These are phyloP conservation scores for Cladophialophora psammophila DNA, from an alignment of 2,329 filamentous ascomycete species.

Conservation along the genomic window DNA sequence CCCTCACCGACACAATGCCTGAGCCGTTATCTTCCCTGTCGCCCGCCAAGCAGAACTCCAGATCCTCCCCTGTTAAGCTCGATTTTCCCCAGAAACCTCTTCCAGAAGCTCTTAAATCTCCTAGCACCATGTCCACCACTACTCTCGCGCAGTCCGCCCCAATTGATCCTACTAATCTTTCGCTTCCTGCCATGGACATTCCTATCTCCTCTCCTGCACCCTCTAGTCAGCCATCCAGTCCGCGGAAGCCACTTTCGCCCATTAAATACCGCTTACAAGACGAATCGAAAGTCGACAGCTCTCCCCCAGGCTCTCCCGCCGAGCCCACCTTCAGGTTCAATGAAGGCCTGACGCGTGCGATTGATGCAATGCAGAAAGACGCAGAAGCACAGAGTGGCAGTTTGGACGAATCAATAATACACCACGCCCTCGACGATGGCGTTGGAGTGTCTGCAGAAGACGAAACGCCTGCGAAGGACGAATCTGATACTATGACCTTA, in stretches of 20 bases:
- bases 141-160: slow-evolving; percentile 32
- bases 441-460: slow-evolving; percentile 27
- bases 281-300: slow-evolving; percentile 31
- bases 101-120: slow-evolving; percentile 32
- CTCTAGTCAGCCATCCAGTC: slow-evolving; percentile 32
- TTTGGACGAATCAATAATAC: slow-evolving; percentile 38
- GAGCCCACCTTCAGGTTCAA: slow-evolving; percentile 43
- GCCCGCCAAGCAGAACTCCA: slow-evolving; percentile 51
- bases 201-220: slow-evolving; percentile 30
- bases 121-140: slow-evolving; percentile 24
- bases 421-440: slow-evolving; percentile 28
- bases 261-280: slow-evolving; percentile 41
- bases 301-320: slow-evolving; percentile 40
- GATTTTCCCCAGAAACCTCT: slow-evolving; percentile 32
- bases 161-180: slow-evolving; percentile 41
- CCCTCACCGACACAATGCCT: slow-evolving; percentile 45
- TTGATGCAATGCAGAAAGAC: slow-evolving; percentile 45
- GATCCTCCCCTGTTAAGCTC: slow-evolving; percentile 44
- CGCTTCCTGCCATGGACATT: slow-evolving; percentile 35
- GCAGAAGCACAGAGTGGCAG: slow-evolving; percentile 46
- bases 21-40: slow-evolving; percentile 52
- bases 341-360: slow-evolving; percentile 41
- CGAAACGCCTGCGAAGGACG: slow-evolving; percentile 25
- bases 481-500: slow-evolving; percentile 39
- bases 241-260: slow-evolving; percentile 40